phyloP scores from a whole-genome alignment of 1,139 yeast species.

The Pichia sp. region DNA sequence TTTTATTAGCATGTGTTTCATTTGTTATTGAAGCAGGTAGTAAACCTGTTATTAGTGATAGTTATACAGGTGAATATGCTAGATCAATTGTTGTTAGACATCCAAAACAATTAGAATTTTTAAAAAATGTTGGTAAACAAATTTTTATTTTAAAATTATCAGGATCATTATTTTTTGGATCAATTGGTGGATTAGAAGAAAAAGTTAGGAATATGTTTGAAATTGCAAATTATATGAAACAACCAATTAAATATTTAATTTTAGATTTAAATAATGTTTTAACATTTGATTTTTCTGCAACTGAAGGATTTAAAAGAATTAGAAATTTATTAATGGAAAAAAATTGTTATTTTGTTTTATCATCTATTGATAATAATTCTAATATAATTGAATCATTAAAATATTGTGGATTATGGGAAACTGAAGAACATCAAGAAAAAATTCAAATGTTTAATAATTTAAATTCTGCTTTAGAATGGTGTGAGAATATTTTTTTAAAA shows the following conservation, averaged over 20 bases:
- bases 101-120: conserved; percentile 79
- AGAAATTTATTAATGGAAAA: conserved; percentile 69
- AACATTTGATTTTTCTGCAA: conserved; percentile 86
- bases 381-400: conserved; percentile 55
- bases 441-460: conserved; percentile 66
- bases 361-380: conserved; percentile 64
- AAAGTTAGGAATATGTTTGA: conserved; percentile 65
- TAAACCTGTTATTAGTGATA: conserved; percentile 72
- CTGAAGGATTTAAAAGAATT: conserved; percentile 89
- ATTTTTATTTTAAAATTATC: conserved; percentile 80
- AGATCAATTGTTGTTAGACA: conserved; percentile 90
- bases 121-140: conserved; percentile 83
- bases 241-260: conserved; percentile 71
- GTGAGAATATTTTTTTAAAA: conserved; percentile 81
- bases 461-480: conserved; percentile 91
- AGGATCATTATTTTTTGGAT: conserved; percentile 89
- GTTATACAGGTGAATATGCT: conserved; percentile 83
- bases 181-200: conserved; percentile 84
- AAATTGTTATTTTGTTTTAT: conserved; percentile 64
- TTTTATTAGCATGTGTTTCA: conserved; percentile 82
- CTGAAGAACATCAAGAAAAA: conserved; percentile 33
- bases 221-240: conserved; percentile 39
- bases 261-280: conserved; percentile 78
- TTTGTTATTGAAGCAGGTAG: conserved; percentile 89
- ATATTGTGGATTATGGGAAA: conserved; percentile 67